Evolutionary conservation across 2,329 filamentous ascomycete species (phyloP).

Genomic region (Lecanosticta acicola): DNA sequence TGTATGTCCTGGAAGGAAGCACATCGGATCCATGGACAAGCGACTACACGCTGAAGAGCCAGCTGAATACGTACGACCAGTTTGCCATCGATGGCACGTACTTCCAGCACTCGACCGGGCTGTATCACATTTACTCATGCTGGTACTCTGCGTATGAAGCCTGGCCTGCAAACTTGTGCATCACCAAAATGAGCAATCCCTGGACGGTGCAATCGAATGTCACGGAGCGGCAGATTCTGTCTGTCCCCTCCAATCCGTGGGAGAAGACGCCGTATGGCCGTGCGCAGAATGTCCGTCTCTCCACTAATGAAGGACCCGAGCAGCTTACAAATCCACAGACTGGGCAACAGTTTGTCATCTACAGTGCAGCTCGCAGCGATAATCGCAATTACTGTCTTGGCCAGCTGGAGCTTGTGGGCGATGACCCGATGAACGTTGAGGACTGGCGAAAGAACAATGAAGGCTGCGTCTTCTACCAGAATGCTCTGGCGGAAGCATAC

Average conservation of each 20-base stretch:
- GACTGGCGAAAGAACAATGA: slow-evolving; percentile 46
- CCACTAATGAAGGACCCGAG: slow-evolving; percentile 48
- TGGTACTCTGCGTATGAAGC: slow-evolving; percentile 42
- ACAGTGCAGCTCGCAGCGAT: slow-evolving; percentile 46
- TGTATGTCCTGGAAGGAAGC: slow-evolving; percentile 46
- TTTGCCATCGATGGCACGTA: slow-evolving; percentile 53
- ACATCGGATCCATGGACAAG: slow-evolving; percentile 43
- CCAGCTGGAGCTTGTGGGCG: slow-evolving; percentile 45
- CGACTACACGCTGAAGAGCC: slow-evolving; percentile 41
- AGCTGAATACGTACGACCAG: slow-evolving; percentile 48
- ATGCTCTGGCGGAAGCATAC: slow-evolving; percentile 40
- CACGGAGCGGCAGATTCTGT: slow-evolving; percentile 44
- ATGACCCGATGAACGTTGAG: slow-evolving; percentile 45
- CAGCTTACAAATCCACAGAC: slow-evolving; percentile 46
- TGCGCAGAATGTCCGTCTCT: slow-evolving; percentile 41
- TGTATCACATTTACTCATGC: slow-evolving; percentile 41
- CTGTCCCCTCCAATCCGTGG: slow-evolving; percentile 45
- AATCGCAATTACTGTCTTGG: slow-evolving; percentile 51
- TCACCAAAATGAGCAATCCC: slow-evolving; percentile 46
- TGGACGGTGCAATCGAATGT: slow-evolving; percentile 45
- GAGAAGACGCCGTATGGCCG: slow-evolving; percentile 48
- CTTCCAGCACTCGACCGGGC: slow-evolving; percentile 39
- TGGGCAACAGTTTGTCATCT: slow-evolving; percentile 46
- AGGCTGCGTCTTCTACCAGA: slow-evolving; percentile 48
- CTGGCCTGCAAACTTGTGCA: slow-evolving; percentile 51